Conservation (phyloP, 441 rosid species). For the Capsella rubella region DNA sequence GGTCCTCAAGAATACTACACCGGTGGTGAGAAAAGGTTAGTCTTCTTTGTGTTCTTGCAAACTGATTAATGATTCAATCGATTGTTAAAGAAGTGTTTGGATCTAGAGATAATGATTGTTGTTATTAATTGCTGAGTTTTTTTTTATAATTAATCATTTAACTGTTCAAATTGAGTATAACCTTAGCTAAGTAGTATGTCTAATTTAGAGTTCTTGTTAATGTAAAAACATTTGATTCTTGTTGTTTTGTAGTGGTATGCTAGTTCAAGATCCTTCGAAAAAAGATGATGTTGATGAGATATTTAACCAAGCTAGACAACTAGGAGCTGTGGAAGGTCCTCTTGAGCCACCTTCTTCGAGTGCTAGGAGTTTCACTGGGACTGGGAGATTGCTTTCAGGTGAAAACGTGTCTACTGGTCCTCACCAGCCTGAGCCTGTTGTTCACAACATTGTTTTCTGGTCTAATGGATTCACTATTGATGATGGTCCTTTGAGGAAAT, state of each 20-base stretch:
- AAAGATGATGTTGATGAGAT: conserved; percentile 89
- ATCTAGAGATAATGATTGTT: too few relatives aligned
- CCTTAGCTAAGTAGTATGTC: too few relatives aligned
- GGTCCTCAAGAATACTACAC: conserved; percentile 93
- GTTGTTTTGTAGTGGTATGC: conserved; percentile 80
- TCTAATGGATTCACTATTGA: conserved; percentile 92
- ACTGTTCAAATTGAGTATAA: too few relatives aligned
- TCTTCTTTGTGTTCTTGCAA: conserved; percentile 9
- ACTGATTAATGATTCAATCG: neutral
- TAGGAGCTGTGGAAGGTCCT: conserved; percentile 95
- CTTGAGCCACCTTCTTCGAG: conserved; percentile 75
- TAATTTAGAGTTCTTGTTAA: neutral
- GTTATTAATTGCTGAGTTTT: too few relatives aligned
- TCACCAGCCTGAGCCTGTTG: conserved; percentile 84
- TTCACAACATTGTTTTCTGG: conserved; percentile 94
- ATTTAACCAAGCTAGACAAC: conserved; percentile 85
- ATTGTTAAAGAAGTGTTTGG: neutral
- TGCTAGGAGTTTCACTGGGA: conserved; percentile 84
- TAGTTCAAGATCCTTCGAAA: conserved; percentile 91
- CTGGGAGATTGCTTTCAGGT: conserved; percentile 89
- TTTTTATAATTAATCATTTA: too few relatives aligned
- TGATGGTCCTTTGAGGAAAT: conserved; percentile 88
- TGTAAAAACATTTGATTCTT: neutral
- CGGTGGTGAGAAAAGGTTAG: conserved; percentile 91
- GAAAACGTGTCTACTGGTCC: conserved; percentile 71